phyloP scores from a whole-genome alignment of 805 yeast genomes.

The Starmerella khaoyaiensis region DNA sequence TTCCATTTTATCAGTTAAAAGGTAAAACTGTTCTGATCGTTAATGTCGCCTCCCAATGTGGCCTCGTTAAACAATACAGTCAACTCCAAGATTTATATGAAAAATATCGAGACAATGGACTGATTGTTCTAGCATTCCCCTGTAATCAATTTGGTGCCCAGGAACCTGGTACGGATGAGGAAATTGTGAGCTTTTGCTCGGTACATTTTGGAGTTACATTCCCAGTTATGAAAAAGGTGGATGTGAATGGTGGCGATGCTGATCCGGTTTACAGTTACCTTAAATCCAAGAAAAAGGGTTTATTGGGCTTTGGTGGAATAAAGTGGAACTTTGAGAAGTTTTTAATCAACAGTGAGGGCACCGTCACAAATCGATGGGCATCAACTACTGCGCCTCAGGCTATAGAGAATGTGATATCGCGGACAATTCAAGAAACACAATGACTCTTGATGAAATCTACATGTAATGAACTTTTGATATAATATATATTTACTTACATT shows the following conservation, averaged over 20 bases:
- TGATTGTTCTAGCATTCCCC: conserved; percentile 72
- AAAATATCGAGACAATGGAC: conserved; percentile 49
- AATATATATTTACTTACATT: not conserved
- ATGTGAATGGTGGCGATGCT: conserved; percentile 74
- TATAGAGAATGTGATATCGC: conserved; percentile 24
- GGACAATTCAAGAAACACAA: conserved; percentile 2
- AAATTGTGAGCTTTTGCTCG: conserved; percentile 60
- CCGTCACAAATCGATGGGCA: conserved; percentile 47
- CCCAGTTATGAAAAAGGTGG: conserved; percentile 75
- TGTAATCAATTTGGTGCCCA: conserved; percentile 82
- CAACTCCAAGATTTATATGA: conserved; percentile 58
- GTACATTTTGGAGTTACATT: conserved; percentile 81
- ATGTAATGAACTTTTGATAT: not conserved
- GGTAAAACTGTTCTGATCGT: conserved; percentile 77
- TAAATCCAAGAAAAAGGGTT: conserved; percentile 48
- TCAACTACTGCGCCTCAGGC: conserved; percentile 56
- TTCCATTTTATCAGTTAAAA: conserved; percentile 46
- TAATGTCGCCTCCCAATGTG: conserved; percentile 80
- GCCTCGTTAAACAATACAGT: conserved; percentile 61
- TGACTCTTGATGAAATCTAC: not conserved
- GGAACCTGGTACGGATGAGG: conserved; percentile 56
- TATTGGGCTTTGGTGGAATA: conserved; percentile 57
- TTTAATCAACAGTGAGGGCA: conserved; percentile 44
- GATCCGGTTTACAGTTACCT: conserved; percentile 72
- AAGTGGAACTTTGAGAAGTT: conserved; percentile 77